phyloP scores from a whole-genome alignment of 495 filamentous ascomycete genomes.

The Sordaria brevicollis region DNA sequence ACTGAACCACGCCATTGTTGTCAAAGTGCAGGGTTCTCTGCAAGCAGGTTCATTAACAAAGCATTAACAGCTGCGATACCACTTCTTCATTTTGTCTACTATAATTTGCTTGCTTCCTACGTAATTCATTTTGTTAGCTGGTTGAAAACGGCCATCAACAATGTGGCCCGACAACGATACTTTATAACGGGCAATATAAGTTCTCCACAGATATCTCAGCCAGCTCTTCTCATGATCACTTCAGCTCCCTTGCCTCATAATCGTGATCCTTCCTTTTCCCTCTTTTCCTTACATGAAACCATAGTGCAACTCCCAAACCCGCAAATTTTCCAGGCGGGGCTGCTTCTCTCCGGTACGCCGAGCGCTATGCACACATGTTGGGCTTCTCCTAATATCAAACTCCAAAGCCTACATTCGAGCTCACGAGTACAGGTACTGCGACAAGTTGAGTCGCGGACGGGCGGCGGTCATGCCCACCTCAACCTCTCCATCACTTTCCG shows the following conservation, averaged over 20 bases:
- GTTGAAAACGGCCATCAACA: neutral
- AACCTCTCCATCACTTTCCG: conserved; percentile 55
- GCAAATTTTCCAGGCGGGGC: neutral
- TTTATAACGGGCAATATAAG: neutral
- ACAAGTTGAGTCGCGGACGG: conserved; percentile 35
- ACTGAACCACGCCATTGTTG: too few species aligned
- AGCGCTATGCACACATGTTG: conserved; percentile 13
- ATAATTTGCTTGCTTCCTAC: neutral
- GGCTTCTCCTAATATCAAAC: neutral
- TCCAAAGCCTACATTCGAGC: neutral
- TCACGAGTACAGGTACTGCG: conserved; percentile 44
- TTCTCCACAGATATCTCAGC: neutral
- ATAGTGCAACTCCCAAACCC: neutral
- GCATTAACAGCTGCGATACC: neutral
- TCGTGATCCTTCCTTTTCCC: neutral
- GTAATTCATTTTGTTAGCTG: neutral
- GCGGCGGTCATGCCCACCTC: conserved; percentile 23
- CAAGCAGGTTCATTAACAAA: neutral
- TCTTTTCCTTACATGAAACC: neutral
- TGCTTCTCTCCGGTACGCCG: conserved; percentile 8
- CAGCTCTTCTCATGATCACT: neutral
- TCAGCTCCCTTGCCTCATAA: neutral
- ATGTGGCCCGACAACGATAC: neutral
- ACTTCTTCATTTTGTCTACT: neutral
- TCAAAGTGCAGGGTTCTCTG: too few species aligned